These are phyloP conservation scores for Trichomonas tenax DNA, from an alignment of 208 protist species.

Conservation along the genomic window DNA sequence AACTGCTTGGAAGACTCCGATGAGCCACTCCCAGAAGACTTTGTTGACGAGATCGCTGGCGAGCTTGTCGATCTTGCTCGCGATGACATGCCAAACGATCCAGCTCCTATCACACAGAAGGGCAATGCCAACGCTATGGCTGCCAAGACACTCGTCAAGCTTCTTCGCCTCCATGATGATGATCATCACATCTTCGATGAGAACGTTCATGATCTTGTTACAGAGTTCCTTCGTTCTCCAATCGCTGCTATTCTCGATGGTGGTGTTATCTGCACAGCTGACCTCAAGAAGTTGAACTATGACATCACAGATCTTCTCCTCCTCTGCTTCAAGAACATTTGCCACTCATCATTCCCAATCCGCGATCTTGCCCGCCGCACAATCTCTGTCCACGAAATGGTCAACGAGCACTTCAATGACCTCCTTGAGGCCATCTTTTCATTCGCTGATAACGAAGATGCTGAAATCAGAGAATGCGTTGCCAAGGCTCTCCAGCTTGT, in stretches of 20 bases:
- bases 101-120: neutral
- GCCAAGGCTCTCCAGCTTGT: neutral
- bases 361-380: neutral
- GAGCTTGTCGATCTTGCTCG: neutral
- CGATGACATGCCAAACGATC: neutral
- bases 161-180: neutral
- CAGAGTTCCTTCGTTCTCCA: neutral
- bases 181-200: neutral
- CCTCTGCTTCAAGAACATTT: neutral
- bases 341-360: constrained; percentile 15
- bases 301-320: neutral
- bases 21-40: neutral
- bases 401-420: neutral
- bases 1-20: neutral
- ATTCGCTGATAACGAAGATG: neutral
- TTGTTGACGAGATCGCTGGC: neutral
- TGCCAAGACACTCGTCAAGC: neutral
- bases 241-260: neutral
- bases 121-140: neutral
- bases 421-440: neutral
- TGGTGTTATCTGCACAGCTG: neutral
- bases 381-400: neutral
- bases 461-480: neutral
- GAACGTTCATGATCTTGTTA: neutral
- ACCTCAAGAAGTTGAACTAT: neutral